Base-by-base conservation (phyloP, 2,329 filamentous ascomycete genomes). In the Beauveria bassiana region DNA sequence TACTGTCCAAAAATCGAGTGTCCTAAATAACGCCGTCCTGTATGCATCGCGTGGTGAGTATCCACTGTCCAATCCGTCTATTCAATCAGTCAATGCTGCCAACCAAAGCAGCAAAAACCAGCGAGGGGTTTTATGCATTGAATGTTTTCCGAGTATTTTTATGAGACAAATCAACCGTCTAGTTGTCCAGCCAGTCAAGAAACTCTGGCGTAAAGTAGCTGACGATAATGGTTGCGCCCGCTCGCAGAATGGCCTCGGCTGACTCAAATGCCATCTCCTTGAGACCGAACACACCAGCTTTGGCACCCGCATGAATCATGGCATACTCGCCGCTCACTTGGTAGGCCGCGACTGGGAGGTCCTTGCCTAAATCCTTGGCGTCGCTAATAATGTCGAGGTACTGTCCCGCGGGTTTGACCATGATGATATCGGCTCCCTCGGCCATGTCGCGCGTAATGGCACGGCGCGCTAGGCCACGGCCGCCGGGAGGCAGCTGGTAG, bases 321-420 rank as follows among this genome's bases (percentile, higher is more conserved):
- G 95, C 93, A 72, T 88, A 99, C 78, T 99, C 95, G 67, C 95
- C 95, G 69, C 90, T 95, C 63, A 99, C 95, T 74, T 99, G 95
- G 74, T 99, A 99, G 24, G 95, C 93, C 1, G 95, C 93, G 42
- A 99, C 83, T 2, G 95, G 95, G 74, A 98, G 82, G 73, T 98
- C 92, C 72, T 87, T 89, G 63, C 91, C 93, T 59, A 98, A 83
- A 59, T 97, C 92, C 79, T 96, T 98, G 59, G 95, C 95, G 71
- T 99, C 95, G 67, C 90, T 91, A 74, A 99, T 98, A 69, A 99
- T 96, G 75, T 99, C 95, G 51, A 99, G 83, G 73, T 96, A 99
- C 74, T 93, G 91, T 69, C 90, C 90, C 10, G 95, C 95, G 2
- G 95, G 95, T 81, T 99, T 99, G 64, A 99, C 95, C 93, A 99